phyloP scores from a whole-genome alignment of 176 grass and related monocot species.

The Panicum miliaceum region DNA sequence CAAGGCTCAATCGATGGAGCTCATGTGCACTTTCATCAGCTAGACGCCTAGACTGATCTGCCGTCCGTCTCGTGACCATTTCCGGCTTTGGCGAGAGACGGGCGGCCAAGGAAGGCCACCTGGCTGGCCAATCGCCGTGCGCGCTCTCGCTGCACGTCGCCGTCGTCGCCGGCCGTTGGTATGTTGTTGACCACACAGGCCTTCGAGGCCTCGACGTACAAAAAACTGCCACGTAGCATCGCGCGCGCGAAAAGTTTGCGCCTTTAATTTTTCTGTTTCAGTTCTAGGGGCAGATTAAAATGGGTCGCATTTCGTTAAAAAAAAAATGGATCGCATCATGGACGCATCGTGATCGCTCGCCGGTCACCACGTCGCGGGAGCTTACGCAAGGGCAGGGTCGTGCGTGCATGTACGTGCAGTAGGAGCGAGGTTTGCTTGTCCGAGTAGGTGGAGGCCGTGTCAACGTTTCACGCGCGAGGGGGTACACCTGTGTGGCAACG shows the following conservation, averaged over 20 bases:
- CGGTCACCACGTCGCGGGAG: background rate
- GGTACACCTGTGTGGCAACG: background rate
- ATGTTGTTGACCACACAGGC: background rate
- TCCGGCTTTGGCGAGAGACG: background rate
- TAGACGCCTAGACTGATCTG: background rate
- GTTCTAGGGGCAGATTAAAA: too few species aligned
- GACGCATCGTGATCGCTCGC: background rate
- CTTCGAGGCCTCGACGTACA: background rate
- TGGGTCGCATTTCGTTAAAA: too few species aligned
- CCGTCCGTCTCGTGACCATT: background rate
- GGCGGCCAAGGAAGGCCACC: background rate
- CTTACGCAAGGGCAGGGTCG: background rate
- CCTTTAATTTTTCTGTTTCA: background rate
- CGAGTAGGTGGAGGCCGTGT: background rate
- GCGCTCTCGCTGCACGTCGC: background rate
- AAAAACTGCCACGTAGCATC: background rate
- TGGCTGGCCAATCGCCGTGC: background rate
- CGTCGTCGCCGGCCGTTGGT: background rate
- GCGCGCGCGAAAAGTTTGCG: background rate
- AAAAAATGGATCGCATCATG: background rate
- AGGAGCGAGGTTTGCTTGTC: background rate
- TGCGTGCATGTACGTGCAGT: background rate
- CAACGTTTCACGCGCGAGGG: conserved; percentile 12
- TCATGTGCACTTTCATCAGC: too few species aligned
- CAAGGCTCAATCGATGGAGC: background rate